Evolutionary conservation across 352 stramenopile species (phyloP).

Genomic region (Phytophthora podocarpi): DNA sequence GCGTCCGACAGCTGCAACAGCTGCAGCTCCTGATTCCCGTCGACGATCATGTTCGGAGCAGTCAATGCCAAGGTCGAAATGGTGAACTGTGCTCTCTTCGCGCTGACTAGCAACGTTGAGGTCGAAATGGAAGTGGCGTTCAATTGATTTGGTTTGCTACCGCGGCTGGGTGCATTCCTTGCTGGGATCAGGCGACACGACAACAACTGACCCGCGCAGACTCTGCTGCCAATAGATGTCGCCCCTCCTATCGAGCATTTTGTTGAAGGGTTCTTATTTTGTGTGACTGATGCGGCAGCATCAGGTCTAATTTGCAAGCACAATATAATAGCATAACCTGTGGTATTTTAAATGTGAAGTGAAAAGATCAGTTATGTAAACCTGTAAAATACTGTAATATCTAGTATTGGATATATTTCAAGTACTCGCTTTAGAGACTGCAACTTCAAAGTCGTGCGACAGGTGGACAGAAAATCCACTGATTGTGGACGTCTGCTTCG

Average conservation of each 20-base stretch:
- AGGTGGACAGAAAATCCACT: constrained; percentile 30
- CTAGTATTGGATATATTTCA: too few relatives aligned
- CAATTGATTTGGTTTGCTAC: neutral
- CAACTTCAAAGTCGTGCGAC: constrained; percentile 13
- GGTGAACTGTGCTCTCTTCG: neutral
- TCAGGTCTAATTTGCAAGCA: too few relatives aligned
- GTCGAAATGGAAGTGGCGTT: constrained; percentile 16
- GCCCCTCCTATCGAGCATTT: constrained; percentile 1
- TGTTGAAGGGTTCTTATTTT: constrained; percentile 22
- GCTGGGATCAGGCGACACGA: constrained; percentile 6
- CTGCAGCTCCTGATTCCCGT: constrained; percentile 8
- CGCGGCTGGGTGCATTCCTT: constrained; percentile 16
- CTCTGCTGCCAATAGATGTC: too few relatives aligned
- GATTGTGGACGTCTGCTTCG: constrained; percentile 20
- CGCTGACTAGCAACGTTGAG: neutral
- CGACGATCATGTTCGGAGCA: constrained; percentile 20
- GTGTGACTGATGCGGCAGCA: constrained; percentile 11
- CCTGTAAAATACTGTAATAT: too few relatives aligned
- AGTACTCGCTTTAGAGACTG: neutral
- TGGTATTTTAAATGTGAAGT: too few relatives aligned
- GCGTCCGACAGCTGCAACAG: constrained; percentile 7
- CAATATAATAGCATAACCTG: too few relatives aligned
- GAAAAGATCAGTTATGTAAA: too few relatives aligned
- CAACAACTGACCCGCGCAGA: too few relatives aligned
- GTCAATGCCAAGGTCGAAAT: neutral